Evolutionary conservation across 2,329 filamentous ascomycete species (phyloP), one percentile per base, ranked within the genome.

Genomic region (Neopestalotiopsis sp.): DNA sequence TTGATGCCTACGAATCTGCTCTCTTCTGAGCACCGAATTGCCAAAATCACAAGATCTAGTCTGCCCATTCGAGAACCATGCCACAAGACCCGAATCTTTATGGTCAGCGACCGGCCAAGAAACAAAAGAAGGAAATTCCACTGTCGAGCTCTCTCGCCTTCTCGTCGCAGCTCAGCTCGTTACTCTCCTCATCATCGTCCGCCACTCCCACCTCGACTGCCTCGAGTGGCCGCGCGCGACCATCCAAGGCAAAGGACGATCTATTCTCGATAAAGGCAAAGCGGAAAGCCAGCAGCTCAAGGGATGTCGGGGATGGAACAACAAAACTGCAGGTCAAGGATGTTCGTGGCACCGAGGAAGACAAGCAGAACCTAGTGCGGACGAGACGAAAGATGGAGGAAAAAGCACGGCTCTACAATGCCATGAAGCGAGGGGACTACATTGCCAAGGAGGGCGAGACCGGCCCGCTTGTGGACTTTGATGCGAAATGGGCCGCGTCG

Each of bases 381-480:
- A 92, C 93, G 28, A 92, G 91, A 78, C 88, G 91, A 72, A 93
- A 91, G 76, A 93, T 99, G 91, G 91, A 97, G 77, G 92, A 94
- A 82, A 99, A 99, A 81, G 94, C 93, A 3, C 89, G 92, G 4
- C 82, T 96, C 1, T 99, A 99, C 80, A 91, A 92, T 6, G 92
- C 93, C 49, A 91, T 99, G 89, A 97, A 97, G 81, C 88, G 93
- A 42, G 95, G 95, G n/a, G 91, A 97, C 76, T 91, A 93, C 79
- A 84, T 93, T n/a, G 84, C 88, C 17, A 86, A 87, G 67, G 88
- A 92, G 72, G 88, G 91, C 76, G 84, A 89, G 74, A 83, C 88
- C 57, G 89, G 90, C 73, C 86, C 88, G 30, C 87, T 97, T 32
- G 92, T 99, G 2, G 95, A 99, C 82, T 99, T 99, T 80, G 96